Evolutionary conservation across 129 eudicot genomes (phyloP), one percentile per base, ranked within the genome.

Genomic region (Saposhnikovia divaricata): DNA sequence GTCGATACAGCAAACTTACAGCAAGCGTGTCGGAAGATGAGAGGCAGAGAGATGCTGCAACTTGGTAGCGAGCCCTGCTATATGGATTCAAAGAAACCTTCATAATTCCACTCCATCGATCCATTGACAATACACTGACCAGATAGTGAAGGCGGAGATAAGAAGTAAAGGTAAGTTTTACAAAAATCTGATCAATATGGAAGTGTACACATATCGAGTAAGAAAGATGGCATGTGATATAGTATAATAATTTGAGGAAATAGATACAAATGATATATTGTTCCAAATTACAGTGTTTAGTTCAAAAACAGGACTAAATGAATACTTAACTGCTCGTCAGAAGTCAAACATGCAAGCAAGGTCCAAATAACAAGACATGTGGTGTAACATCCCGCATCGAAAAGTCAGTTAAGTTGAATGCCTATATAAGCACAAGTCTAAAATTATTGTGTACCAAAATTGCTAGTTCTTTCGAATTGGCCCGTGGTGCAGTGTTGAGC

Each of bases 21-120:
- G 31, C 70, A 61, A 87, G 90, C 34, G 77, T 82, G 81, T 63
- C 82, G n/a, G 96, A 83, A 45, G 86, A 82, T 45, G 91, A 92
- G 50, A 90, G 85, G 78, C 90, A 89, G 59, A 95, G 91, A 44
- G 97, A 92, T 74, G 92, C 93, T 61, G 93, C 99, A 78, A 95
- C 87, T 84, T 75, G 86, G 84, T 91, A 95, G 76, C 74, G 80
- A 83, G 86, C 84, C 61, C 85, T 81, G 69, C 90, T 85, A 77
- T 91, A 78, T 12, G 91, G 90, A 85, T 72, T 70, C 84, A 92
- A 74, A 68, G 91, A 96, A 75, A 95, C 87, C 87, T 88, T 92
- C 86, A 89, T 83, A 76, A 87, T 76, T 46, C 99, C 95, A 34
- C 77, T 85, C 99, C 99, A 95, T 75, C 96, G 95, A 18, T 88